Conservation (phyloP, 257 asterid species). For the Ehretia macrophylla region DNA sequence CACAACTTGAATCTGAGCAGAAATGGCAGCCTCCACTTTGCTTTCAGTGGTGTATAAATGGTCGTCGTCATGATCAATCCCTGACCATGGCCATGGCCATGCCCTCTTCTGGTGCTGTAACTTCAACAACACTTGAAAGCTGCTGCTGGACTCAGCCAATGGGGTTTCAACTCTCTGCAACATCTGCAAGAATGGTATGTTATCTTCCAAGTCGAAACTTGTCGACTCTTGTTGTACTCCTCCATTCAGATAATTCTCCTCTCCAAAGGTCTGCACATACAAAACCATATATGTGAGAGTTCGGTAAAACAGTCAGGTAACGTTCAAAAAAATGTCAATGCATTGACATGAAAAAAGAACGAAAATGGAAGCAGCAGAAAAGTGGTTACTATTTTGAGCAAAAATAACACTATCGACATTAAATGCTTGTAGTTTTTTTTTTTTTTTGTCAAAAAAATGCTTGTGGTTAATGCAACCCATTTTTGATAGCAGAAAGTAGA, state of each 20-base stretch:
- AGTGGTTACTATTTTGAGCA: background rate
- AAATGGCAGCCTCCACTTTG: too few relatives aligned
- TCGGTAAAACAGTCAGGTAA: too few relatives aligned
- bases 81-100: background rate
- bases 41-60: too few relatives aligned
- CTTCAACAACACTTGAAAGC: background rate
- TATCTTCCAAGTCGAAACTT: background rate
- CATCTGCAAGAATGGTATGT: background rate
- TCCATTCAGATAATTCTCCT: background rate
- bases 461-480: background rate
- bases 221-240: background rate
- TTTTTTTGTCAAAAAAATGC: too few relatives aligned
- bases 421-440: background rate
- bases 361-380: background rate
- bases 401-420: background rate
- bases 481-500: background rate
- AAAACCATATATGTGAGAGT: too few relatives aligned
- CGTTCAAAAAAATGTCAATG: too few relatives aligned
- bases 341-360: background rate
- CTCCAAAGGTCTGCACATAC: background rate
- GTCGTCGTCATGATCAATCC: too few relatives aligned
- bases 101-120: background rate
- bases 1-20: background rate
- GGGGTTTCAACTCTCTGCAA: background rate
- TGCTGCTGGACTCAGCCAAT: background rate